Evolutionary conservation across 75 land plant genomes (phyloP).

Genomic region (Picea sitchensis): DNA sequence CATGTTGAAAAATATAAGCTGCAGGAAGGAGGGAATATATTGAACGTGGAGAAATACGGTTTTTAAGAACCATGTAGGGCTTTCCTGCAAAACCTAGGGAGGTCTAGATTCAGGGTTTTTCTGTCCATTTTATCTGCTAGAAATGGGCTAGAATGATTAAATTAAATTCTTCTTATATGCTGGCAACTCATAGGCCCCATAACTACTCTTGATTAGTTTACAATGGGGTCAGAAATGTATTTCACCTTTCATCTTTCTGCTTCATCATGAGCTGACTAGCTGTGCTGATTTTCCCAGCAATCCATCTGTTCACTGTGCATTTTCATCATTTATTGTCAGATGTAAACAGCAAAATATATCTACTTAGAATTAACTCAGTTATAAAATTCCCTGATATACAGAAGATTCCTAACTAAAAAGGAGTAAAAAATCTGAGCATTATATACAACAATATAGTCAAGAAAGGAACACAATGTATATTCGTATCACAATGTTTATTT

Average conservation of each 20-base stretch:
- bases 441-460: neutral
- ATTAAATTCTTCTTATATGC: neutral
- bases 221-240: neutral
- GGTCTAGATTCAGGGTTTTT: neutral
- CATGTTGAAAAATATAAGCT: neutral
- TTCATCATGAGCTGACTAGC: conserved; percentile 91
- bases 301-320: conserved; percentile 80
- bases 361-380: neutral
- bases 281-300: conserved; percentile 66
- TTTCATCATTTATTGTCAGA: conserved; percentile 6
- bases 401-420: neutral
- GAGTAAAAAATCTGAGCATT: neutral
- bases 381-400: neutral
- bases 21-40: neutral
- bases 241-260: conserved; percentile 91
- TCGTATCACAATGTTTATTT: neutral
- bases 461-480: neutral
- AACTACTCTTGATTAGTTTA: neutral
- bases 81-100: neutral
- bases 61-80: neutral
- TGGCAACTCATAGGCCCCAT: neutral
- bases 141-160: neutral
- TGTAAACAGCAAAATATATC: neutral
- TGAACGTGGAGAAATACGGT: neutral
- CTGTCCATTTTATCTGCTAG: neutral